Percentiles rank a stretch among this genome's conserved stretches.
Conservation (phyloP, 805 yeast genomes). For the Metschnikowia aberdeeniae region DNA sequence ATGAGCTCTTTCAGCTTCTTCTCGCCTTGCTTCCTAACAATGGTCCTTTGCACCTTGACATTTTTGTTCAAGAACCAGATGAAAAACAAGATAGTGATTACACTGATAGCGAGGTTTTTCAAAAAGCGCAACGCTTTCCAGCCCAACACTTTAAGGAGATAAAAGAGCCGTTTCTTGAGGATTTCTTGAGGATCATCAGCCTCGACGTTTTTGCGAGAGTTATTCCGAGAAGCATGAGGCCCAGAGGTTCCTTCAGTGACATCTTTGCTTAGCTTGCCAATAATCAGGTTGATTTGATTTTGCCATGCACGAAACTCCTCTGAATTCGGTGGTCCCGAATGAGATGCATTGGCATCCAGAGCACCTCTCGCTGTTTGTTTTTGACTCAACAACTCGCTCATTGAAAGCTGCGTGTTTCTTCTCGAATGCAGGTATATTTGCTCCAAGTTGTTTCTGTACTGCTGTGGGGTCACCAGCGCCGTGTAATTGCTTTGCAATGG, state of each 20-base stretch:
- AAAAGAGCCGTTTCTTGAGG: slow-evolving; percentile 22
- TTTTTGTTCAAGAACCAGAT: slow-evolving; percentile 41
- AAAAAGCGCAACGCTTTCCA: slow-evolving; percentile 23
- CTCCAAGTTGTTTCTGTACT: slow-evolving; percentile 34
- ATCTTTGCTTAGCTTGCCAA: slow-evolving; percentile 44
- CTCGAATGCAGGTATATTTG: slow-evolving; percentile 43
- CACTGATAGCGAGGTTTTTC: slow-evolving; percentile 34
- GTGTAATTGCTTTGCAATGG: slow-evolving; percentile 28
- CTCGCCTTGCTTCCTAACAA: slow-evolving; percentile 30
- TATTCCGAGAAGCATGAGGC: slow-evolving; percentile 7
- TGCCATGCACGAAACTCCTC: slow-evolving; percentile 53
- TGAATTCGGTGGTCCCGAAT: slow-evolving; percentile 10
- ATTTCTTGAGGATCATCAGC: slow-evolving; percentile 8
- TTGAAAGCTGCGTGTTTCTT: slow-evolving; percentile 31
- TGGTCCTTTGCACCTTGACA: slow-evolving; percentile 35
- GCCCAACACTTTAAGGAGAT: slow-evolving; percentile 27
- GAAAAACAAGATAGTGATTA: slow-evolving; percentile 35
- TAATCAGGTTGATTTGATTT: slow-evolving; percentile 45
- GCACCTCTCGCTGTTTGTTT: slow-evolving; percentile 18
- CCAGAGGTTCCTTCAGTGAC: neutral
- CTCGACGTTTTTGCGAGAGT: slow-evolving; percentile 8
- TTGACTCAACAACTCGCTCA: slow-evolving; percentile 31
- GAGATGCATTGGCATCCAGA: slow-evolving; percentile 4
- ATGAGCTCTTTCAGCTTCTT: slow-evolving; percentile 34
- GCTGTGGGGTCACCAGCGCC: slow-evolving; percentile 24